Evolutionary conservation across 306 rosid species (phyloP).

Genomic region (Rosa persica): DNA sequence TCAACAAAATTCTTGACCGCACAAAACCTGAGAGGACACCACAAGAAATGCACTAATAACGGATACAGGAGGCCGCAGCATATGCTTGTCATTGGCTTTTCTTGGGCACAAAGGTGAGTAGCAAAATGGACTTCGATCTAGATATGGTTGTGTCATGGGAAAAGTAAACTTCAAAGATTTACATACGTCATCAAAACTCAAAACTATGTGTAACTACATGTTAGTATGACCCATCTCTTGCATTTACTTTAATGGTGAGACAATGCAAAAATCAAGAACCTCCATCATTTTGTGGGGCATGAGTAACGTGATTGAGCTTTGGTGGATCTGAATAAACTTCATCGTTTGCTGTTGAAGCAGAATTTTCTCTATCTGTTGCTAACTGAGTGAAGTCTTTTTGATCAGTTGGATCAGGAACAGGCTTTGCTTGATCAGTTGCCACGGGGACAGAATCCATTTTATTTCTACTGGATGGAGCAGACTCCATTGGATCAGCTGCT

Average conservation of each 20-base stretch:
- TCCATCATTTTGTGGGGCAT: constrained; percentile 36
- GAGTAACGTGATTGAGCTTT: constrained; percentile 27
- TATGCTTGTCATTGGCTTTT: not conserved
- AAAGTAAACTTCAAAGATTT: not conserved
- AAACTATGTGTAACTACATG: not conserved
- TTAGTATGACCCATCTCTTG: constrained; percentile 1
- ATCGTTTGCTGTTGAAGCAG: constrained; percentile 12
- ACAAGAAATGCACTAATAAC: not conserved
- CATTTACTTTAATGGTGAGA: not conserved
- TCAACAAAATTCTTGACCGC: not conserved
- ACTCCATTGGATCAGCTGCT: constrained; percentile 29
- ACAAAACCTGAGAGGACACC: constrained; percentile 5
- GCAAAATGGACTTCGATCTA: not conserved
- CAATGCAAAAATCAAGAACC: constrained; percentile 39
- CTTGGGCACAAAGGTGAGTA: constrained; percentile 9
- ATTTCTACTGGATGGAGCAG: constrained; percentile 23
- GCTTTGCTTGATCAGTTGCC: constrained; percentile 24
- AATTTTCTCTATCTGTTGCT: constrained; percentile 25
- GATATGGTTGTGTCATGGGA: not conserved
- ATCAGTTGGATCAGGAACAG: constrained; percentile 14
- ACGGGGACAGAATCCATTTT: constrained; percentile 21
- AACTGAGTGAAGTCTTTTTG: constrained; percentile 25
- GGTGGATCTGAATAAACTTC: constrained; percentile 35
- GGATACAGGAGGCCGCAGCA: not conserved
- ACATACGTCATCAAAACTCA: not conserved